These are phyloP conservation scores for Pseudisothecium myosuroides DNA, from an alignment of 225 moss, liverwort and hornwort genomes.

Conservation along the genomic window DNA sequence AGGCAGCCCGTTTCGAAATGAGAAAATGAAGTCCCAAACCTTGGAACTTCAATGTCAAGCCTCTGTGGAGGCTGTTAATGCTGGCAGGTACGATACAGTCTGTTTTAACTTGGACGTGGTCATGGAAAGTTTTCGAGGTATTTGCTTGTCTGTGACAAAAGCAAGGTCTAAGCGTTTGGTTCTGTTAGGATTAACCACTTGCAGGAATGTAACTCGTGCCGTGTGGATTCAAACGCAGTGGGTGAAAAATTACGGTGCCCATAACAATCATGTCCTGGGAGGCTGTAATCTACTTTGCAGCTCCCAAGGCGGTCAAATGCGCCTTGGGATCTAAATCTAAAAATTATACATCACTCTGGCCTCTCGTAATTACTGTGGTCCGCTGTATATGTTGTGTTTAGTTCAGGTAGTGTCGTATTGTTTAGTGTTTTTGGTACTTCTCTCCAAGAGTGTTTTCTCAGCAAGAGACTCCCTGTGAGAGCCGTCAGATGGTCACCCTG, in stretches of 20 bases:
- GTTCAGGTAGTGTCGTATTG: background rate
- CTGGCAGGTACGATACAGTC: conserved; percentile 16
- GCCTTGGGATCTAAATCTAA: background rate
- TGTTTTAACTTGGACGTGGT: background rate
- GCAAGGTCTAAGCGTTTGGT: background rate
- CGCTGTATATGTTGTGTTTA: background rate
- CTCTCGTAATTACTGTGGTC: background rate
- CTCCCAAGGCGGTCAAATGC: background rate
- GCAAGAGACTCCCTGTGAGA: background rate
- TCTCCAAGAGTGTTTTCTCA: background rate
- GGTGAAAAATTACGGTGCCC: background rate
- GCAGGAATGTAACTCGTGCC: background rate
- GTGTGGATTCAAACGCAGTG: background rate
- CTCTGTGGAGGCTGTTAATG: conserved; percentile 34
- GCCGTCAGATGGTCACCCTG: background rate
- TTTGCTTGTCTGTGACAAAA: background rate
- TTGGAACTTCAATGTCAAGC: conserved; percentile 38
- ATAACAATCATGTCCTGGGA: background rate
- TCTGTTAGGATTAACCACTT: background rate
- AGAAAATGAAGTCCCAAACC: conserved; percentile 32
- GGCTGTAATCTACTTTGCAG: background rate
- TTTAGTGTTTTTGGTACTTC: background rate
- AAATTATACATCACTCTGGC: background rate
- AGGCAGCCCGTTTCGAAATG: conserved; percentile 41
- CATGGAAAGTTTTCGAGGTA: background rate